Evolutionary conservation across 73 alveolate genomes (phyloP), one percentile per base, ranked within the genome.

Genomic region (Paramecium sonneborni): DNA sequence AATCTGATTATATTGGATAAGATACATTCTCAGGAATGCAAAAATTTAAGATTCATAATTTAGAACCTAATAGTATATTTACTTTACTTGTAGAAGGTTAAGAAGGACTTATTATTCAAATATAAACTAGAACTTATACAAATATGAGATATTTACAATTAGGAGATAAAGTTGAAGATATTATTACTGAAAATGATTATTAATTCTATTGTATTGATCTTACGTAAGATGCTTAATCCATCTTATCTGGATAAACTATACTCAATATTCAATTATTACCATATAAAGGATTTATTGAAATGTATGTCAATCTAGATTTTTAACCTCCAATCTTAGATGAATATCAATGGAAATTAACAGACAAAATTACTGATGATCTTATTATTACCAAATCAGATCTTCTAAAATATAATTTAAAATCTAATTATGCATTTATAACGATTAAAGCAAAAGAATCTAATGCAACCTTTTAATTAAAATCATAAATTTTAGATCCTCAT

Each of bases 61-160:
- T 62, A 12, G 15, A 11, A 15, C 10, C 26, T 23, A 32, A 32
- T 26, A 2, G 24, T 23, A 62, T 12, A 4, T 62, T 11, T 62
- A 62, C 84, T 1, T 46, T 62, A 23, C 14, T 32, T 23, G 48
- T 62, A 0, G 84, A 72, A 37, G 57, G 37, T 11, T 38, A 32
- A 35, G 56, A 12, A 15, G 86, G 86, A 15, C 28, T 62, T 15
- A 72, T 72, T 15, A n/a, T 72, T 5, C n/a, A 72, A 6, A 18
- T 72, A 28, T 5, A 32, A n/a, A 72, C 86, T 14, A 72, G 86
- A 38, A 72, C 86, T 32, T 72, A 35, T 38, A 62, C 62, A 21
- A 14, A 23, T 5, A 34, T 38, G 20, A 72, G 67, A 21, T 34
- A n/a, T 15, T 12, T 72, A 5, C 7, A 41, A 14, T 37, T 72